Percentiles rank a stretch among this genome's conserved stretches.
phyloP scores from a whole-genome alignment of 257 asterid genomes.

The Fraxinus anomala region DNA sequence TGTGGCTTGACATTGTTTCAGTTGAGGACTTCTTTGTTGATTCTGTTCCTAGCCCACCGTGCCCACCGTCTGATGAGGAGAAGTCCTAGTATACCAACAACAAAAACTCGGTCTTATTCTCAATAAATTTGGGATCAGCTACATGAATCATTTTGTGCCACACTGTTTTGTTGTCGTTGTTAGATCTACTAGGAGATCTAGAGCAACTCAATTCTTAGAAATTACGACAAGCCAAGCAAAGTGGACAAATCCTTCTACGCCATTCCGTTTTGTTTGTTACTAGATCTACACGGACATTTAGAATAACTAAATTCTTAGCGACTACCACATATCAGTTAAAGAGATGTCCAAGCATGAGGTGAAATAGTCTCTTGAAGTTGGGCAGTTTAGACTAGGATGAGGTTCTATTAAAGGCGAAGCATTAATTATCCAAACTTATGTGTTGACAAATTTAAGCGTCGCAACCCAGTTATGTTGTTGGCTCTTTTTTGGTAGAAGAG shows the following conservation, averaged over 20 bases:
- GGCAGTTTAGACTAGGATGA: constrained; percentile 35
- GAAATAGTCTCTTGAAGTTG: background rate
- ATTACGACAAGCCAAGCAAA: background rate
- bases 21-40: constrained; percentile 95
- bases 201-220: background rate
- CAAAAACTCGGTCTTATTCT: background rate
- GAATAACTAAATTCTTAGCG: background rate
- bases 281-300: background rate
- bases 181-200: background rate
- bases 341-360: background rate
- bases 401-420: constrained; percentile 1
- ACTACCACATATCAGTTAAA: background rate
- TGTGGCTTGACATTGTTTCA: constrained; percentile 37
- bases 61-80: constrained; percentile 84
- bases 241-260: too few species aligned
- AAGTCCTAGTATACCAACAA: constrained; percentile 47
- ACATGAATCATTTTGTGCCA: background rate
- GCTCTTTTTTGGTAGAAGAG: constrained; percentile 27
- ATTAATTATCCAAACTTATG: background rate
- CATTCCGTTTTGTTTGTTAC: background rate
- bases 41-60: constrained; percentile 62
- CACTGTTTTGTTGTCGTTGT: background rate
- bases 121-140: background rate
- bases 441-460: background rate
- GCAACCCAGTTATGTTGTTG: constrained; percentile 24